Evolutionary conservation across 768 basidiomycete genomes (phyloP), one percentile per base, ranked within the genome.

Genomic region (Mycena galericulata): DNA sequence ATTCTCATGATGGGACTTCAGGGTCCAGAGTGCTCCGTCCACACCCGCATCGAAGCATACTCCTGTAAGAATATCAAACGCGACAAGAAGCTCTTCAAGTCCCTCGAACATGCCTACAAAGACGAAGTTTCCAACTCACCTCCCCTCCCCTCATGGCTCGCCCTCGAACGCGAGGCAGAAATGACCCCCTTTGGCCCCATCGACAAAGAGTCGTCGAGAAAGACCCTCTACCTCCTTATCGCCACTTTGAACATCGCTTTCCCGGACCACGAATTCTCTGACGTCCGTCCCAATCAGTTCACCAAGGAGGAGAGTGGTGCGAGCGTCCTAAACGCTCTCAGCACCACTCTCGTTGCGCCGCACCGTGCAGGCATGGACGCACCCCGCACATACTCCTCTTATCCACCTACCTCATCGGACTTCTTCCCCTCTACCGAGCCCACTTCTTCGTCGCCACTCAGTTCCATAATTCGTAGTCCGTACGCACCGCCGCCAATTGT

Each of bases 201-300:
- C 76, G 91, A 93, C 84, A 91, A 94, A 75, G 92, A 90, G 46
- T 84, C 87, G 50, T 91, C 92, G 36, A 87, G 95, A 74, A 98
- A 97, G 87, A 97, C 94, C 4, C 91, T 98, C 64, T 98, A 96
- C 84, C 90, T 97, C 55, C 92, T 99, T 78, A 98, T 99, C 75
- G 93, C 95, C 34, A 96, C 96, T 3, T 91, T 99, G 75, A 99
- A 99, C 83, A 89, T 95, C 75, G 97, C 97, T 8, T 99, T 97
- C 77, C 97, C 97, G 2, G 97, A 99, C 87, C 88, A 98, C 82
- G 97, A 98, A 76, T 99, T 99, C 83, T 94, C 94, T 9, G 92
- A 94, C 78, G 92, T 98, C 57, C 89, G 92, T 29, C 94, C 96
- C 0, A 91, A 91, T 12, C 92, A 97, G 74, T 99, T 99, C 80